A percentile compares a stretch with the other conserved stretches of the same genome.
These are phyloP conservation scores for Polygonum maritimum DNA, from an alignment of 148 eudicot genomes.

Conservation along the genomic window DNA sequence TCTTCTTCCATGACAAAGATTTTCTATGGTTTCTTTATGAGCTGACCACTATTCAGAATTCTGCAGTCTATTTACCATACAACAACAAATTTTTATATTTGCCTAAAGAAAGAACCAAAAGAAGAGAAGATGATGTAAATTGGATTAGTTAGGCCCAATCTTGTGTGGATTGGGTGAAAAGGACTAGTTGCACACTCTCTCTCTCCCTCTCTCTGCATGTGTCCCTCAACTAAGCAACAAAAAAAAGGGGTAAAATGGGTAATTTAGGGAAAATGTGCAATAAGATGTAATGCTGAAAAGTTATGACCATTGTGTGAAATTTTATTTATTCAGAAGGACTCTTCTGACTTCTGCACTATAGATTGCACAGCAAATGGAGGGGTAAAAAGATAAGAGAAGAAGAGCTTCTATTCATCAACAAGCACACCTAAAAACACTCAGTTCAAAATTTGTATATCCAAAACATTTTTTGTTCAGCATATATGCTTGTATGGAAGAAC, in stretches of 20 bases:
- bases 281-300: neutral
- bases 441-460: too few species aligned
- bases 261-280: neutral
- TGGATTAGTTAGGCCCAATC: neutral
- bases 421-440: neutral
- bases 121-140: neutral
- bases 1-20: neutral
- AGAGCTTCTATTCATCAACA: neutral
- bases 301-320: neutral
- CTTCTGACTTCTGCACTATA: neutral
- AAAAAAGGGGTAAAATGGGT: neutral
- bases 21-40: neutral
- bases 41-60: neutral
- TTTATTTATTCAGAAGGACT: neutral
- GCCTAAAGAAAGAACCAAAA: neutral
- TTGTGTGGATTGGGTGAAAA: neutral
- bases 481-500: neutral
- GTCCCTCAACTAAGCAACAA: neutral
- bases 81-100: neutral
- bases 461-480: neutral
- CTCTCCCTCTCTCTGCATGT: neutral
- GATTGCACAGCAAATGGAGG: too few species aligned
- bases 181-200: neutral
- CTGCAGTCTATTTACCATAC: neutral
- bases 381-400: too few species aligned